Percentiles rank a stretch among this genome's conserved stretches.
Evolutionary conservation across 129 eudicot genomes (phyloP).

Genomic region (Helianthus tuberosus): DNA sequence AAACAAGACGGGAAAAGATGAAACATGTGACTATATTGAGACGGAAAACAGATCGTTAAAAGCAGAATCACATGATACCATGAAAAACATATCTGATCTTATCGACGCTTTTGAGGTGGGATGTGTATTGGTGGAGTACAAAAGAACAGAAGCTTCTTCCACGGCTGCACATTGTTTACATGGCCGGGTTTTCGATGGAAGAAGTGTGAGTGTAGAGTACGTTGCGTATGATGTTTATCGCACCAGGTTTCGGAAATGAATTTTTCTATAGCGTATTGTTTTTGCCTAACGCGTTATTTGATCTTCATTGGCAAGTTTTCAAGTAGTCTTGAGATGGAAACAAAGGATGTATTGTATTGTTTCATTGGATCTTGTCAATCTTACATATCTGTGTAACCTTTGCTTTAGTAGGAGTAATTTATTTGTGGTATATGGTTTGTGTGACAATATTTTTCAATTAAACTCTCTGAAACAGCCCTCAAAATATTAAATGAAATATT

Average conservation of each 20-base stretch:
- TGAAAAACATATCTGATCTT: conserved; percentile 12
- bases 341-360: conserved; percentile 20
- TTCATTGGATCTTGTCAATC: conserved; percentile 14
- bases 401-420: conserved; percentile 3
- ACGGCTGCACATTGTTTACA: conserved; percentile 95
- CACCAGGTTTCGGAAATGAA: conserved; percentile 52
- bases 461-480: too few relatives aligned
- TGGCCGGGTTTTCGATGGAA: conserved; percentile 80
- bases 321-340: conserved; percentile 5
- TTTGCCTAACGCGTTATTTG: neutral
- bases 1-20: conserved; percentile 37
- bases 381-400: conserved; percentile 24
- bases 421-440: conserved; percentile 1
- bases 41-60: conserved; percentile 25
- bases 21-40: conserved; percentile 21
- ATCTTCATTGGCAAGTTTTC: neutral
- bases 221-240: conserved; percentile 53
- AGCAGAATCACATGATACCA: conserved; percentile 19
- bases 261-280: neutral
- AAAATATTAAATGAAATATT: too few relatives aligned
- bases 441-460: neutral
- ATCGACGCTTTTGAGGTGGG: conserved; percentile 59
- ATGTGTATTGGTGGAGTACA: conserved; percentile 80
- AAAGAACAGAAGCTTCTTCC: conserved; percentile 77
- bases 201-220: conserved; percentile 64